phyloP scores from a whole-genome alignment of 352 stramenopile species.

The Phytophthora citricola region DNA sequence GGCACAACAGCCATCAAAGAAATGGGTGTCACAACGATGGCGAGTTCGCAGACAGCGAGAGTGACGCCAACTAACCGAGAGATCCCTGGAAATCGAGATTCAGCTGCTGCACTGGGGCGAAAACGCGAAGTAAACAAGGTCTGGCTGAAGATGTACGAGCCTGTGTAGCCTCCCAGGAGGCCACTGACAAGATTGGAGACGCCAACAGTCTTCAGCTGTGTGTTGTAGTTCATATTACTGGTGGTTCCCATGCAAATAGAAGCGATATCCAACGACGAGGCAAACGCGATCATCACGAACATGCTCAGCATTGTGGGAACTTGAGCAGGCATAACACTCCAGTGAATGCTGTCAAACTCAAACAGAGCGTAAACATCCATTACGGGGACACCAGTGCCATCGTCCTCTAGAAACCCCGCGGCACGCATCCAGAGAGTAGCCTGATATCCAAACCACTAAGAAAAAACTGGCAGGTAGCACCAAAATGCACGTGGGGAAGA shows the following conservation, averaged over 20 bases:
- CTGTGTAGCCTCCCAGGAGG: conserved; percentile 85
- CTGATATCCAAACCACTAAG: conserved; percentile 68
- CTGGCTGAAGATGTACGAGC: conserved; percentile 95
- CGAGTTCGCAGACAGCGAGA: conserved; percentile 58
- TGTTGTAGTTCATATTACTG: conserved; percentile 93
- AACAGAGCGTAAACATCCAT: conserved; percentile 71
- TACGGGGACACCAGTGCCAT: conserved; percentile 40
- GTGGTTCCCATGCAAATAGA: conserved; percentile 96
- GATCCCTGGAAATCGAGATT: conserved; percentile 46
- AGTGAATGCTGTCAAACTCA: conserved; percentile 76
- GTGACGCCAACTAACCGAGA: conserved; percentile 75
- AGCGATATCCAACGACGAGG: conserved; percentile 94
- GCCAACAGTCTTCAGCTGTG: conserved; percentile 94
- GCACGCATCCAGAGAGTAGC: conserved; percentile 75
- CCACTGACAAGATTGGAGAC: conserved; percentile 92
- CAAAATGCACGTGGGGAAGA: conserved; percentile 66
- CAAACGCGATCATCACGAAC: conserved; percentile 96
- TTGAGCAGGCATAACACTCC: conserved; percentile 72
- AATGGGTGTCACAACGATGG: conserved; percentile 82
- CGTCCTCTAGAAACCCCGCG: conserved; percentile 83
- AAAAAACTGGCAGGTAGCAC: conserved; percentile 88
- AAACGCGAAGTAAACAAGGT: conserved; percentile 90
- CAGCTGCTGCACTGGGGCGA: conserved; percentile 47
- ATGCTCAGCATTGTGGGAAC: conserved; percentile 88
- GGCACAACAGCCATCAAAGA: conserved; percentile 93